phyloP scores from a whole-genome alignment of 768 basidiomycete species.

The Austroboletus festivus region DNA sequence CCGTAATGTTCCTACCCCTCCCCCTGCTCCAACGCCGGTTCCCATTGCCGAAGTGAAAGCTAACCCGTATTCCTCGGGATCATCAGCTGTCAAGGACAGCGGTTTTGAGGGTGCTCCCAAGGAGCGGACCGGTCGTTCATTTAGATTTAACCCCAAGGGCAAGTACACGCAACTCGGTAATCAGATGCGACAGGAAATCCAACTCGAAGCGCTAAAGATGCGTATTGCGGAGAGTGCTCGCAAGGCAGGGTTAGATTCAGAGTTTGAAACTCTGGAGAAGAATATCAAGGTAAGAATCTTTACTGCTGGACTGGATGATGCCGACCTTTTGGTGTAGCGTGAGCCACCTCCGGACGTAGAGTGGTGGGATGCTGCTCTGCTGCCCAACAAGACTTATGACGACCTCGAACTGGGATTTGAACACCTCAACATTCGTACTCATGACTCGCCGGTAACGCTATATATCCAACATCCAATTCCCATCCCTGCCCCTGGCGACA shows the following conservation, averaged over 20 bases:
- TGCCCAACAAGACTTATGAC: slow-evolving; percentile 78
- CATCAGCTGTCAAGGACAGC: slow-evolving; percentile 48
- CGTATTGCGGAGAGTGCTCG: slow-evolving; percentile 89
- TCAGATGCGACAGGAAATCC: slow-evolving; percentile 67
- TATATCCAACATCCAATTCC: slow-evolving; percentile 98
- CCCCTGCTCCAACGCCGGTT: slow-evolving; percentile 35
- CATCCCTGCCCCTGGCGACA: slow-evolving; percentile 87
- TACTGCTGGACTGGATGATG: neutral
- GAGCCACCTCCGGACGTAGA: slow-evolving; percentile 86
- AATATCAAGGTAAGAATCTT: slow-evolving; percentile 66
- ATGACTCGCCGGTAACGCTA: slow-evolving; percentile 75
- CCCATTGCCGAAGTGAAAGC: slow-evolving; percentile 42
- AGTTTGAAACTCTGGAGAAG: slow-evolving; percentile 87
- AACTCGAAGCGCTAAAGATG: slow-evolving; percentile 88
- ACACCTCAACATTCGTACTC: slow-evolving; percentile 59
- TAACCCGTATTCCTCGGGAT: slow-evolving; percentile 75
- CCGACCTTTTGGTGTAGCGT: slow-evolving; percentile 45
- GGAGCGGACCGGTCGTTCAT: slow-evolving; percentile 63
- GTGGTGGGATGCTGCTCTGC: slow-evolving; percentile 94
- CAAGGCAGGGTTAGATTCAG: slow-evolving; percentile 93
- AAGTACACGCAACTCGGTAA: slow-evolving; percentile 79
- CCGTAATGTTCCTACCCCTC: slow-evolving; percentile 69
- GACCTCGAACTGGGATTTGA: slow-evolving; percentile 62
- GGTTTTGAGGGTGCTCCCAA: slow-evolving; percentile 73
- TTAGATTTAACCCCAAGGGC: slow-evolving; percentile 91